Percentiles rank a stretch among this genome's conserved stretches.
phyloP scores from a whole-genome alignment of 768 basidiomycete species.

The Dacryopinax spathularia region DNA sequence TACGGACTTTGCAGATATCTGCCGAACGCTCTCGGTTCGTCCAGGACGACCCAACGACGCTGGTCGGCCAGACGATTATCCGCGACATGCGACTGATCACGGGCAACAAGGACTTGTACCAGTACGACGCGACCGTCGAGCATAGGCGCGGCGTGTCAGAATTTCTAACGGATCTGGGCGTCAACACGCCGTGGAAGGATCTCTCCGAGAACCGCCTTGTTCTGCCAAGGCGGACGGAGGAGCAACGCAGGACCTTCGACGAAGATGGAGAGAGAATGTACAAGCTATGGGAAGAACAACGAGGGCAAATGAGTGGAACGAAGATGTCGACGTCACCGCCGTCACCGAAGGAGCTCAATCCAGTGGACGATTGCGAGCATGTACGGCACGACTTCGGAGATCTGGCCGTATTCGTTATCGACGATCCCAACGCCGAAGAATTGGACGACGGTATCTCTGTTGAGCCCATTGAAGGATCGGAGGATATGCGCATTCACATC shows the following conservation, averaged over 20 bases:
- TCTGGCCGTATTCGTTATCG: conserved; percentile 72
- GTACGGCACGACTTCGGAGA: conserved; percentile 78
- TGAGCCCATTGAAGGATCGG: conserved; percentile 47
- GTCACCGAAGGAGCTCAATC: conserved; percentile 37
- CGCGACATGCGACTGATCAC: conserved; percentile 35
- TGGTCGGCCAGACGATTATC: conserved; percentile 41
- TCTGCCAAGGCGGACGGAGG: conserved; percentile 19
- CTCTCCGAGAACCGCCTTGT: conserved; percentile 29
- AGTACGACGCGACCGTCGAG: conserved; percentile 19
- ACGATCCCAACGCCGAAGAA: conserved; percentile 64
- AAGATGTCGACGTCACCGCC: conserved; percentile 16
- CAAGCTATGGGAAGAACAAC: conserved; percentile 4
- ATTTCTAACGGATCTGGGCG: conserved; percentile 56
- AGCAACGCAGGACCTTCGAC: background rate
- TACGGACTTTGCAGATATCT: conserved; percentile 19
- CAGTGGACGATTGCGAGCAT: conserved; percentile 47
- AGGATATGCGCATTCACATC: conserved; percentile 66
- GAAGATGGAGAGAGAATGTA: background rate
- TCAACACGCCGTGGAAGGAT: conserved; percentile 72
- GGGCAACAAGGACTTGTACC: conserved; percentile 7
- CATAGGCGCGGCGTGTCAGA: conserved; percentile 25
- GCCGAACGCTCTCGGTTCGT: conserved; percentile 22
- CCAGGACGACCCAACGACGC: conserved; percentile 50
- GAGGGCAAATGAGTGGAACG: conserved; percentile 3
- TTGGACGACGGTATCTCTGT: conserved; percentile 89